Evolutionary conservation across 2,329 filamentous ascomycete species (phyloP).

Genomic region (Talaromyces sp.): DNA sequence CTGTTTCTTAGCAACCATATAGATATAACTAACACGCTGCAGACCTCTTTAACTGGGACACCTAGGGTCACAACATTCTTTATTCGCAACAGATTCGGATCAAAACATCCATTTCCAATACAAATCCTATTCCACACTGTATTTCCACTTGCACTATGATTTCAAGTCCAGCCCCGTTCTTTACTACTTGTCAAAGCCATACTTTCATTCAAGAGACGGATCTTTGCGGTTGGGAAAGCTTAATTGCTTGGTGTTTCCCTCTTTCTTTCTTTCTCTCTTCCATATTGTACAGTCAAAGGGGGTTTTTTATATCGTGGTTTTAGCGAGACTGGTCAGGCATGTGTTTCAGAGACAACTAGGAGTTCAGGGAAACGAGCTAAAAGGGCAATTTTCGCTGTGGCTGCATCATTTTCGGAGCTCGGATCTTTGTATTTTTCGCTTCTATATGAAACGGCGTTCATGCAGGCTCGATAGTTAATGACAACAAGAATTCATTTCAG

Average conservation of each 20-base stretch:
- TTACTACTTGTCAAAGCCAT: background rate
- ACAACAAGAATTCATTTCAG: background rate
- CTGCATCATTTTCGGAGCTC: background rate
- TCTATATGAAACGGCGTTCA: background rate
- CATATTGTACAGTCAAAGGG: background rate
- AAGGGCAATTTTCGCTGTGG: background rate
- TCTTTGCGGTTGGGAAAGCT: background rate
- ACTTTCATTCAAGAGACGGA: background rate
- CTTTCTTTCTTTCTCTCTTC: background rate
- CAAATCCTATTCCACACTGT: background rate
- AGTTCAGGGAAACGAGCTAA: background rate
- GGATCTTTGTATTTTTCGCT: background rate
- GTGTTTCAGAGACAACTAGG: background rate
- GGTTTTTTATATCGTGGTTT: background rate
- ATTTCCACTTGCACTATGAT: background rate
- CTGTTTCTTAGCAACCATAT: background rate
- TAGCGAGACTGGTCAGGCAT: no score
- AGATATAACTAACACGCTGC: background rate
- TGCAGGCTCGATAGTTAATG: background rate
- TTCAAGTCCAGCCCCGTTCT: background rate
- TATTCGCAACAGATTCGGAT: background rate
- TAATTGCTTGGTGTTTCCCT: background rate
- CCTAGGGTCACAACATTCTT: background rate
- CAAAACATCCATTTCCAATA: background rate
- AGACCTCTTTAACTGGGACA: constrained; percentile 4